A percentile compares a stretch with the other conserved stretches of the same genome.
phyloP scores from a whole-genome alignment of 2,329 filamentous ascomycete species.

The Diaporthe capsici region DNA sequence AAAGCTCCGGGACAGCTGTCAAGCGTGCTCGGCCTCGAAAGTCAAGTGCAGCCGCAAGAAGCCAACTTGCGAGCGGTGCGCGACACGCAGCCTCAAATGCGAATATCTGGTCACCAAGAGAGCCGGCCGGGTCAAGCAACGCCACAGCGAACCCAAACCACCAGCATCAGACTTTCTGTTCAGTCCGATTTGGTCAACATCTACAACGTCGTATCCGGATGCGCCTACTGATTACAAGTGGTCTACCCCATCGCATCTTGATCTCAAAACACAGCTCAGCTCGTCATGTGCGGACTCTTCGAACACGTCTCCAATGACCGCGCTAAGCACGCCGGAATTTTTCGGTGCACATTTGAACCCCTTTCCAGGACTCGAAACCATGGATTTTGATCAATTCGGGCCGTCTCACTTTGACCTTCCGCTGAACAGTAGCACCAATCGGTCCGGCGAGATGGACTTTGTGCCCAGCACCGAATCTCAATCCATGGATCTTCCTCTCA shows the following conservation, averaged over 20 bases:
- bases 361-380: background rate
- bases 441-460: background rate
- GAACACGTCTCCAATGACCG: background rate
- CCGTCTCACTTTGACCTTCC: background rate
- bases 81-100: slow-evolving; percentile 49
- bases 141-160: background rate
- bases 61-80: slow-evolving; percentile 53
- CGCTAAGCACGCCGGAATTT: background rate
- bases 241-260: background rate
- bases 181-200: background rate
- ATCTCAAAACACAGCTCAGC: background rate
- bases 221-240: background rate
- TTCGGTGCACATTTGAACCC: background rate
- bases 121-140: slow-evolving; percentile 42
- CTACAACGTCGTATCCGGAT: background rate
- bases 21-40: slow-evolving; percentile 54
- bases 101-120: slow-evolving; percentile 51
- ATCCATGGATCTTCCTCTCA: background rate
- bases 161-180: slow-evolving; percentile 4
- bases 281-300: background rate
- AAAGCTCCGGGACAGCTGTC: slow-evolving; percentile 54
- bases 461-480: background rate
- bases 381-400: background rate
- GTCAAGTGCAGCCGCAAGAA: slow-evolving; percentile 53
- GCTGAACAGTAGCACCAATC: background rate